These are phyloP conservation scores for Monosporascus sp. DNA, from an alignment of 2,329 filamentous ascomycete genomes.

Conservation along the genomic window DNA sequence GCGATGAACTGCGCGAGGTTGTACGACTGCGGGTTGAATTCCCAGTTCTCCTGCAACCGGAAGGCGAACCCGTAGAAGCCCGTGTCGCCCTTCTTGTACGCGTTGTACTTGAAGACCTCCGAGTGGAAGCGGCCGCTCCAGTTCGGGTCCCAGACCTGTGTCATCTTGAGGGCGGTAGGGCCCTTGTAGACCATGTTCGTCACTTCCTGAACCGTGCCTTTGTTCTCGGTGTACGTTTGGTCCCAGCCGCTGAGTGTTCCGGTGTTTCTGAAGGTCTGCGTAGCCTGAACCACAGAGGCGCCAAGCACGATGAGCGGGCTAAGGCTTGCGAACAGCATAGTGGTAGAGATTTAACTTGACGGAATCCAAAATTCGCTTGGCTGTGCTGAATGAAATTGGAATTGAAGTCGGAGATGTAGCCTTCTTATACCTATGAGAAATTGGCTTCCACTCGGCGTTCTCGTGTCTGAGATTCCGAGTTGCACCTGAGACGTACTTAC, in stretches of 20 bases:
- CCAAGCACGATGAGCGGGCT: slow-evolving; percentile 16
- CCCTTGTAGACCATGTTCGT: slow-evolving; percentile 34
- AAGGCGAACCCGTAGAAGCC: slow-evolving; percentile 47
- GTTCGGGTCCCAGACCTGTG: slow-evolving; percentile 34
- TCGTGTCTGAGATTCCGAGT: no score
- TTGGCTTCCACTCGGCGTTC: no score
- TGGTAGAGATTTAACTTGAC: neutral
- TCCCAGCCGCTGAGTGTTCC: slow-evolving; percentile 38
- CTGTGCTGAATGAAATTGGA: neutral
- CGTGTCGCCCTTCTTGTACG: slow-evolving; percentile 38
- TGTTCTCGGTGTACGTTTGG: slow-evolving; percentile 30
- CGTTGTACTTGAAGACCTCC: slow-evolving; percentile 37
- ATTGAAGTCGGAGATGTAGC: neutral
- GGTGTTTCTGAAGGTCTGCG: slow-evolving; percentile 34
- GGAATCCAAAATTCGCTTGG: neutral
- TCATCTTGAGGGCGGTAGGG: slow-evolving; percentile 37
- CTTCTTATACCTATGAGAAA: neutral
- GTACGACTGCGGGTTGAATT: slow-evolving; percentile 39
- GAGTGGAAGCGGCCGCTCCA: slow-evolving; percentile 44
- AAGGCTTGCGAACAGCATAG: slow-evolving; percentile 1
- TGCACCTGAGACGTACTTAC: no score
- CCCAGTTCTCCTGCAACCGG: slow-evolving; percentile 40
- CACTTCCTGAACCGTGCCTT: slow-evolving; percentile 36
- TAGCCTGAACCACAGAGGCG: slow-evolving; percentile 22
- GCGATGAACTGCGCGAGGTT: slow-evolving; percentile 48